Evolutionary conservation across 108 stramenopile genomes (phyloP), one percentile per base, ranked within the genome.

Genomic region (Asterionellopsis glacialis): DNA sequence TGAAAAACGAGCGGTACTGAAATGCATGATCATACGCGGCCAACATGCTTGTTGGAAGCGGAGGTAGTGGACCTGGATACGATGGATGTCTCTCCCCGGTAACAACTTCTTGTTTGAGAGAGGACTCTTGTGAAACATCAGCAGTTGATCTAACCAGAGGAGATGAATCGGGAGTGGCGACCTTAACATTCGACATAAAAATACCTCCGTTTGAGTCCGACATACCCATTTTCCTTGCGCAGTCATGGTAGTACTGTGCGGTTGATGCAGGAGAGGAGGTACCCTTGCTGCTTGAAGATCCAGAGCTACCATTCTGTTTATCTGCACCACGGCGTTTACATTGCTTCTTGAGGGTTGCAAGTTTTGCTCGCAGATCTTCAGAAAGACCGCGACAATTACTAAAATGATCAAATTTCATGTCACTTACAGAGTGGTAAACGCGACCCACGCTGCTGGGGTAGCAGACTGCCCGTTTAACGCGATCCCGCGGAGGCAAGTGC

Each of bases 391-490:
- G 44, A 51, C 83, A 84, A 24, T 50, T 22, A 23, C 54, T 56
- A 54, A 84, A 80, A 56, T 84, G 83, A 61, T 80, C 79, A 55
- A 83, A 83, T 63, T 80, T 77, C 76, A 80, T 77, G 50, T 84
- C 83, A 47, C 64, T 66, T n/a, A 84, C 76, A 24, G 66, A 77
- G 45, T 84, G 74, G 44, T 84, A 84, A 13, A 84, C 64, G 21
- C 83, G 63, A 16, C 59, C 64, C 10, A 84, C 70, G n/a, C 44
- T 50, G 43, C 28, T 64, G 0, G 83, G 83, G 57, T 77, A 84
- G 47, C 79, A 80, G 0, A 74, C 69, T 23, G 83, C 79, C 14
- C 83, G 68, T 57, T 84, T 84, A 12, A 74, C 72, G 25, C 79
- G 64, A 25, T 61, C 16, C 15, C 51, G 28, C 4, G 12, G 13